Evolutionary conservation across 495 filamentous ascomycete genomes (phyloP).

Genomic region (Trichodelitschia bisporula): DNA sequence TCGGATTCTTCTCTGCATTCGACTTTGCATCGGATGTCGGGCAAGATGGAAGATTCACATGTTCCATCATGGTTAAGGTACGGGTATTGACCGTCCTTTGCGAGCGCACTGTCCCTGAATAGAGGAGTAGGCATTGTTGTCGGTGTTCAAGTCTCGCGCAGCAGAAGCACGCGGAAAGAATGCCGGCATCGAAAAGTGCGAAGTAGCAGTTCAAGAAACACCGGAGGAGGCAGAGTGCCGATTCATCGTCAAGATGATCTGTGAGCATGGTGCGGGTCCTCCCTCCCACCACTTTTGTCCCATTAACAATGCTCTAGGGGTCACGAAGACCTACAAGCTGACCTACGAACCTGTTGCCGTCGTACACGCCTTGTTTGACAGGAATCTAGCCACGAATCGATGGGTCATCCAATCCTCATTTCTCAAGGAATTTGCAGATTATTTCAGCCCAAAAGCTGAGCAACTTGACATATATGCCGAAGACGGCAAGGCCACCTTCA

Average conservation of each 20-base stretch:
- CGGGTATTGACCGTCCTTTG: background rate
- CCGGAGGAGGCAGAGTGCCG: conserved; percentile 47
- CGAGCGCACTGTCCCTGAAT: background rate
- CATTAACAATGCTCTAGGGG: conserved; percentile 26
- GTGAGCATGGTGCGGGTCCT: conserved; percentile 42
- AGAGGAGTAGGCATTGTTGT: conserved; percentile 33
- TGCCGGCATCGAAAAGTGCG: conserved; percentile 63
- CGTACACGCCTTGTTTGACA: conserved; percentile 74
- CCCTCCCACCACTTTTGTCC: background rate
- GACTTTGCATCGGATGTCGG: conserved; percentile 24
- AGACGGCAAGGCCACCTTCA: conserved; percentile 47
- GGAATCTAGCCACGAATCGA: conserved; percentile 35
- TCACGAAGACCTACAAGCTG: conserved; percentile 76
- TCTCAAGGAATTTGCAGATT: conserved; percentile 64
- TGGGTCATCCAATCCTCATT: conserved; percentile 59
- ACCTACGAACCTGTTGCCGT: conserved; percentile 66
- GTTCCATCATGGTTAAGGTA: no score
- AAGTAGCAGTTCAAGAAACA: conserved; percentile 58
- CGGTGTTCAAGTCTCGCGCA: conserved; percentile 43
- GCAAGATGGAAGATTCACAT: no score
- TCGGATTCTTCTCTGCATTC: conserved; percentile 66
- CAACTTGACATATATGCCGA: conserved; percentile 73
- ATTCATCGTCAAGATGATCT: conserved; percentile 58
- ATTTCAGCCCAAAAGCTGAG: conserved; percentile 78
- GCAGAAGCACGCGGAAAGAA: conserved; percentile 41